Base-by-base conservation (phyloP, 768 basidiomycete species). In the Austroboletus eburneus region DNA sequence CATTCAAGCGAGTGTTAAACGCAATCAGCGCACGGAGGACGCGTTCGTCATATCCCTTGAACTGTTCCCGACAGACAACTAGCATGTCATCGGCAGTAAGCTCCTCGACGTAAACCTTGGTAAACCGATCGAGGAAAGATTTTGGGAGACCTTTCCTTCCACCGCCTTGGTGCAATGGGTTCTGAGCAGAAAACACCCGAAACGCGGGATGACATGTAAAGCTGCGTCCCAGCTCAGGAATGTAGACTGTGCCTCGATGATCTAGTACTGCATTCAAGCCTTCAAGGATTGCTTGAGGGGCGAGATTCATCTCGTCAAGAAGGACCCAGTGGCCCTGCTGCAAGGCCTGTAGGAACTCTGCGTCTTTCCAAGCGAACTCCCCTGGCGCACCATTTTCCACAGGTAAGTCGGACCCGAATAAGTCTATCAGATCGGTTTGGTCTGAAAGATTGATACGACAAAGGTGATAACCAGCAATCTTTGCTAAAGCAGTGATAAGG, bases 221-320 rank as follows among this genome's bases (percentile, higher is more conserved):
- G 9, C 88, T 83, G 42, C 89, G 83, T 36, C 88, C 90, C 10
- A 99, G 79, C 62, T 98, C 96, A 3, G 96, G 96, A 34, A 99
- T 86, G 66, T 85, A 98, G 21, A 96, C 91, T 1, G 85, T 82
- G 23, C 96, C 95, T 42, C 96, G 83, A 66, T 98, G 95, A 66
- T 99, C 96, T 24, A 99, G 70, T 9, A 95, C 81, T 1, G 96
- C 92, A 60, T 99, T 99, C 33, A 99, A 78, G 23, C 96, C 96
- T 69, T 99, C 96, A 2, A 99, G 79, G 5, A 99, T 86, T 0
- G 96, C 85, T 60, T 99, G 95, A 24, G 95, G 91, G 0, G 95
- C 95, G 32, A 99, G 76, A 61, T 99, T 99, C 96, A 99, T 98
- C 65, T 99, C 96, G 61, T 99, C 96, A 9, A 99, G 77, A 6